Conservation (phyloP, 2,329 filamentous ascomycete species). For the Alternaria conjuncta region DNA sequence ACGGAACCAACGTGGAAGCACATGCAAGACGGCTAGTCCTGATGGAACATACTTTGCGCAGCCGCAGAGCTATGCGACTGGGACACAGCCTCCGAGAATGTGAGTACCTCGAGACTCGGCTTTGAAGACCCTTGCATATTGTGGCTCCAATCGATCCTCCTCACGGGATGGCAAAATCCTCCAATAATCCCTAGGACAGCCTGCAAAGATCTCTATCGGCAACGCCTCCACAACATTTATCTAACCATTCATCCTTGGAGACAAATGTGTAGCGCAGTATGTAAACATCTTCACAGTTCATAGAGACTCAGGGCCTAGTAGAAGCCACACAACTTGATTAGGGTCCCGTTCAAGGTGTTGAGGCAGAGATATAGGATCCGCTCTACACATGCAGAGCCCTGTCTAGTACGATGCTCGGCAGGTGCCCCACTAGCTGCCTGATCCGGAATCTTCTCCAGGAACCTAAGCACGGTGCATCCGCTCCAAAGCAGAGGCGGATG, state of each 20-base stretch:
- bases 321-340: neutral
- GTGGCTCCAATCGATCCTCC: neutral
- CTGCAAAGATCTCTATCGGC: neutral
- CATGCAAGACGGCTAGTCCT: neutral
- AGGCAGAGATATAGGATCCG: neutral
- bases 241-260: neutral
- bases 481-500: neutral
- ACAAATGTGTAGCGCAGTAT: neutral
- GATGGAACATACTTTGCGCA: neutral
- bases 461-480: neutral
- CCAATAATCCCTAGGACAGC: neutral
- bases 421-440: constrained; percentile 8
- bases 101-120: neutral
- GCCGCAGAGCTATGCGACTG: neutral
- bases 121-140: neutral
- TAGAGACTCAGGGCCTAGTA: neutral
- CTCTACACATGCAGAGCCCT: neutral
- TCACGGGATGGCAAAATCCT: neutral
- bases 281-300: neutral
- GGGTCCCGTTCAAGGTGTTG: neutral
- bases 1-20: neutral
- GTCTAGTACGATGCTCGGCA: neutral
- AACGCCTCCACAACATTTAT: neutral
- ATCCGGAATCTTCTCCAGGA: neutral
- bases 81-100: neutral